Evolutionary conservation across 129 eudicot genomes (phyloP).

Genomic region (Chrysanthemum lavandulifolium): DNA sequence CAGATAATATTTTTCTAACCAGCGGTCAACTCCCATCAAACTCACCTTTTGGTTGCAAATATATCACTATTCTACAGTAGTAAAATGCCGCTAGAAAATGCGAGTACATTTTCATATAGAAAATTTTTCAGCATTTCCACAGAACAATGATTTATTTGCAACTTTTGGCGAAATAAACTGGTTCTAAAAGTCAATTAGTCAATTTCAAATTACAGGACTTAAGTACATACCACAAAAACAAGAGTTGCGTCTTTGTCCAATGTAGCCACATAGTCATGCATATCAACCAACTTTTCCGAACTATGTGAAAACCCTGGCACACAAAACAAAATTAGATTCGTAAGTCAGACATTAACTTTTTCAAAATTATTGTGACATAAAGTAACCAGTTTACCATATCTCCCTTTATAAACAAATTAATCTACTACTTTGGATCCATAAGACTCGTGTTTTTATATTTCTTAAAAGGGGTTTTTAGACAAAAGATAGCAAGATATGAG

Average conservation of each 20-base stretch:
- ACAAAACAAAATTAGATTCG: slow-evolving; percentile 15
- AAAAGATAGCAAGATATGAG: too few species aligned
- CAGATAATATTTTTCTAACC: neutral
- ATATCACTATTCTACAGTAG: neutral
- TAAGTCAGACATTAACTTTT: neutral
- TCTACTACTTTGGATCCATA: too few species aligned
- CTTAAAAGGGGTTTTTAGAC: too few species aligned
- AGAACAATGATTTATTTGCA: neutral
- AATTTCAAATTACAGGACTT: neutral
- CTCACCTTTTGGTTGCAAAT: neutral
- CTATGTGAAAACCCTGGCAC: slow-evolving; percentile 90
- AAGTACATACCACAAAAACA: slow-evolving; percentile 80
- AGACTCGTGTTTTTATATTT: too few species aligned
- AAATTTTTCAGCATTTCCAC: neutral
- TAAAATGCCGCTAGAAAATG: neutral
- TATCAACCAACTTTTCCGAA: slow-evolving; percentile 85
- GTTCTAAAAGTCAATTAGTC: neutral
- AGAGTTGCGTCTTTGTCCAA: slow-evolving; percentile 56
- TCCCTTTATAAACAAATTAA: too few species aligned
- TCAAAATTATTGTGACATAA: neutral
- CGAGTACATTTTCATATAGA: neutral
- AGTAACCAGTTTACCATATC: too few species aligned
- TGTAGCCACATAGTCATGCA: slow-evolving; percentile 64
- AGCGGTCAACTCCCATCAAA: slow-evolving; percentile 6
- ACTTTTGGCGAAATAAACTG: neutral